These are phyloP conservation scores for Sphaerulina musiva DNA, from an alignment of 2,329 filamentous ascomycete genomes.

Conservation along the genomic window DNA sequence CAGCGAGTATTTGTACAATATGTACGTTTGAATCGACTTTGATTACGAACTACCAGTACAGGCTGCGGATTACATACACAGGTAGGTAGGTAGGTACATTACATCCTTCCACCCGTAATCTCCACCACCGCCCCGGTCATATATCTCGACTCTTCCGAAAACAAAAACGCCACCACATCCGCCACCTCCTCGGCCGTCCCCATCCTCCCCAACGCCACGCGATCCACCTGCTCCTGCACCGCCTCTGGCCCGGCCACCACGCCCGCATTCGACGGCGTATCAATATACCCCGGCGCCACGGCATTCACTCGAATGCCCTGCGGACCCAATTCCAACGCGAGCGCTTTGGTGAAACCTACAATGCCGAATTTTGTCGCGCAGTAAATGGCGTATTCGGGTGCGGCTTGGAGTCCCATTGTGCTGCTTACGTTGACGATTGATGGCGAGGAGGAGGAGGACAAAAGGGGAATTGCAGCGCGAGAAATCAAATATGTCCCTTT, in stretches of 20 bases:
- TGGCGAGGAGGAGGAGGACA: background rate
- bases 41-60: too few relatives aligned
- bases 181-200: constrained; percentile 45
- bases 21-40: too few relatives aligned
- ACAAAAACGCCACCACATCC: constrained; percentile 46
- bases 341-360: constrained; percentile 41
- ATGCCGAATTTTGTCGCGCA: constrained; percentile 41
- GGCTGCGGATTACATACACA: too few relatives aligned
- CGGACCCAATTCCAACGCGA: constrained; percentile 37
- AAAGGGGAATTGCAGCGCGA: constrained; percentile 38
- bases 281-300: constrained; percentile 39
- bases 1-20: too few relatives aligned
- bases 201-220: constrained; percentile 40
- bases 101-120: constrained; percentile 39
- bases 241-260: constrained; percentile 45
- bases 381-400: constrained; percentile 39
- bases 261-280: constrained; percentile 46
- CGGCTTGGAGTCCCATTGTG: constrained; percentile 34
- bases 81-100: background rate
- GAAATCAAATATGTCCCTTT: constrained; percentile 39
- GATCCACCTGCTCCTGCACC: constrained; percentile 36
- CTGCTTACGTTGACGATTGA: constrained; percentile 40
- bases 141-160: constrained; percentile 42
- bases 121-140: constrained; percentile 46
- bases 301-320: constrained; percentile 38